Evolutionary conservation across 371 early-diverging fungal genomes (phyloP).

Genomic region (Rhizopus stolonifer): DNA sequence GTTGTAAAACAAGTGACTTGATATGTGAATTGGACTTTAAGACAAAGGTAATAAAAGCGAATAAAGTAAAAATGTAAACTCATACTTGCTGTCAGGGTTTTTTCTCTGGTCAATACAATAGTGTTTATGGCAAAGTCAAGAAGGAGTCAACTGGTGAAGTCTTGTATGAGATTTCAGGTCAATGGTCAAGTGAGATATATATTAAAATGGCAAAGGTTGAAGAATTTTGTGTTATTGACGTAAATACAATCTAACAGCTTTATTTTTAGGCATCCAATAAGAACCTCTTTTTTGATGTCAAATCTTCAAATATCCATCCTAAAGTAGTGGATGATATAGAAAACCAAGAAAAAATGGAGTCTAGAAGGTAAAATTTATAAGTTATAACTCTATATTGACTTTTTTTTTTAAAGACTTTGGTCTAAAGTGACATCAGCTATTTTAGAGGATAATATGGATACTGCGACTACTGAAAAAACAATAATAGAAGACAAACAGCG

Average conservation of each 20-base stretch:
- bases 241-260: not conserved
- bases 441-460: constrained; percentile 62
- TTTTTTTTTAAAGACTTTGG: constrained; percentile 54
- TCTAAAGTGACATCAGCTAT: constrained; percentile 79
- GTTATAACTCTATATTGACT: not conserved
- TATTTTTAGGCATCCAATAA: constrained; percentile 19
- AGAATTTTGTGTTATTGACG: not conserved
- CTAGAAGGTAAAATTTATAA: constrained; percentile 57
- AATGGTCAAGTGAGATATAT: constrained; percentile 79
- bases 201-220: constrained; percentile 46
- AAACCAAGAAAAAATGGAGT: constrained; percentile 83
- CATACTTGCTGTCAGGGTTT: constrained; percentile 49
- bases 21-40: constrained; percentile 85
- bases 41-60: constrained; percentile 65
- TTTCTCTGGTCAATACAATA: constrained; percentile 80
- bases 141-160: constrained; percentile 73
- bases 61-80: not conserved
- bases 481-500: constrained; percentile 87
- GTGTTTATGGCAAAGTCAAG: constrained; percentile 79
- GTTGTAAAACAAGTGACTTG: constrained; percentile 75
- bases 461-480: constrained; percentile 82
- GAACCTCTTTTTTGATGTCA: constrained; percentile 68
- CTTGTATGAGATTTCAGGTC: constrained; percentile 79
- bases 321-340: constrained; percentile 69
- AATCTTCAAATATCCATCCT: constrained; percentile 61